Percentiles rank a stretch among this genome's conserved stretches.
These are phyloP conservation scores for Hanseniaspora uvarum DNA, from an alignment of 1,139 yeast genomes.

Conservation along the genomic window DNA sequence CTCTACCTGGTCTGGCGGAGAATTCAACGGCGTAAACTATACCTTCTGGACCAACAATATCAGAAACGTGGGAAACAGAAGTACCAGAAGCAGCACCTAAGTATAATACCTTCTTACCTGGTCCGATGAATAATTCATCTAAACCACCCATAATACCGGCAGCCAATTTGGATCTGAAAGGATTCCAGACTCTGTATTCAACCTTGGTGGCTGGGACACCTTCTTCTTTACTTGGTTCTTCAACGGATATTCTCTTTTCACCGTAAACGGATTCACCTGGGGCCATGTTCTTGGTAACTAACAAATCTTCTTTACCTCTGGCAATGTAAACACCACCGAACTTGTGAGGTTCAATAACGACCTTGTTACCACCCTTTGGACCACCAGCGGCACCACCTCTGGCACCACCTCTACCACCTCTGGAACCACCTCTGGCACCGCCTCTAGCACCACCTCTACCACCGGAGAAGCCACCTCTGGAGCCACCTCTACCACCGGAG, in stretches of 20 bases:
- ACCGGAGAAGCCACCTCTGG: constrained; percentile 41
- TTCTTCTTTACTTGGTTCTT: constrained; percentile 81
- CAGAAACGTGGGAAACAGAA: constrained; percentile 95
- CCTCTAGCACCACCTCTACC: constrained; percentile 51
- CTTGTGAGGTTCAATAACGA: constrained; percentile 95
- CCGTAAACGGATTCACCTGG: constrained; percentile 99
- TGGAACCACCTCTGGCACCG: constrained; percentile 55
- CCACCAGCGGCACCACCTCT: constrained; percentile 73
- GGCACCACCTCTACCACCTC: constrained; percentile 67
- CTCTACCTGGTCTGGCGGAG: constrained; percentile 99
- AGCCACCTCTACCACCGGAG: constrained; percentile 40
- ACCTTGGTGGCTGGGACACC: constrained; percentile 85
- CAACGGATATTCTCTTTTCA: constrained; percentile 89
- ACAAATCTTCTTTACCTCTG: constrained; percentile 97
- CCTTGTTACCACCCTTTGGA: constrained; percentile 85
- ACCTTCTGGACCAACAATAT: constrained; percentile 98
- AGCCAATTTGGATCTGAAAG: constrained; percentile 98
- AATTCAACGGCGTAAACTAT: constrained; percentile 97
- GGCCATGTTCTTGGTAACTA: constrained; percentile 90
- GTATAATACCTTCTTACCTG: constrained; percentile 95
- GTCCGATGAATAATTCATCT: constrained; percentile 92
- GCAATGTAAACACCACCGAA: constrained; percentile 98
- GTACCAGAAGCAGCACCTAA: constrained; percentile 99
- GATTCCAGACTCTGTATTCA: constrained; percentile 99
- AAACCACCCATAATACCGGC: constrained; percentile 99